Evolutionary conservation across 257 asterid genomes (phyloP), one percentile per base, ranked within the genome.

Genomic region (Petunia axillaris): DNA sequence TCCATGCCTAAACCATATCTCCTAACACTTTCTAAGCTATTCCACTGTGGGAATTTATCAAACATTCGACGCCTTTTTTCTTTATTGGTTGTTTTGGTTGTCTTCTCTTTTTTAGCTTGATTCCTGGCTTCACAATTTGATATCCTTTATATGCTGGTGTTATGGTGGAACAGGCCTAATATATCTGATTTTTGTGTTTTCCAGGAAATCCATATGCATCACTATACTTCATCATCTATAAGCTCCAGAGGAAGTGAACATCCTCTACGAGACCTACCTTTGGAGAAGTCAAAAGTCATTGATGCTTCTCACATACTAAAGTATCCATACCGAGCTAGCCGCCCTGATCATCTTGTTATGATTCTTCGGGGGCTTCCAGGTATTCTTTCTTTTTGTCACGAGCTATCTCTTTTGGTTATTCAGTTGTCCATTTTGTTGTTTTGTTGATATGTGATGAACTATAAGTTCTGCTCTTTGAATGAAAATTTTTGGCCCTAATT

Each of bases 291-390:
- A 66, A 89, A 86, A 84, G 80, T 89, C 82, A 43, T 94, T 83
- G 97, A 96, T 82, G 99, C 91, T 57, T 87, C 90, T 58, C 93
- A 90, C 85, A 87, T 94, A 86, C 87, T 96, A 70, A 96, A 90
- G 92, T 89, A 90, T 66, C 99, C 99, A 54, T 89, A 91, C 80
- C 92, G 99, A 66, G 87, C 91, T 76, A 85, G 82, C 77, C 98
- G 98, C 46, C 99, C 99, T 38, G 98, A 91, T 89, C 97, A 90
- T 83, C 88, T 96, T 58, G 99, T 92, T 75, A 60, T 96, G 66
- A 91, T 96, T 75, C 88, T 94, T 79, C 94, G 98, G 76, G 99
- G 99, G 80, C 98, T 96, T 87, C 97, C 99, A 89, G 99, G 99
- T 96, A 60, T 68, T 39, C 46, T 39, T 74, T 48, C 5, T 60